Evolutionary conservation across 768 basidiomycete genomes (phyloP).

Genomic region (Hypholoma fasciculare): DNA sequence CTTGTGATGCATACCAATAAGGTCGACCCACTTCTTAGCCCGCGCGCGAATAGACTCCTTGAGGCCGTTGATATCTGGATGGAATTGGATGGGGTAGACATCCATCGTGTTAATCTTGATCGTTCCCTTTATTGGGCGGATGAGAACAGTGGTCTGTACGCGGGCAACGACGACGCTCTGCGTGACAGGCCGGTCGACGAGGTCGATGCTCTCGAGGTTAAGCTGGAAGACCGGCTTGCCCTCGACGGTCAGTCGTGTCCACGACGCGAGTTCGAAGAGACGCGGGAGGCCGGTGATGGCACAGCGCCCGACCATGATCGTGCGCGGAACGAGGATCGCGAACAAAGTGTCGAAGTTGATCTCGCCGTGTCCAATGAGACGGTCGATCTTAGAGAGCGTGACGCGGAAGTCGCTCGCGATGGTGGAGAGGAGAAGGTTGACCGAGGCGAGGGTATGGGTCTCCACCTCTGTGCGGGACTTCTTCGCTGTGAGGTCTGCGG

Average conservation of each 20-base stretch:
- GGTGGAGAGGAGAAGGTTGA: conserved; percentile 50
- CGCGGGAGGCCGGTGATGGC: conserved; percentile 53
- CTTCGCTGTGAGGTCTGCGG: conserved; percentile 35
- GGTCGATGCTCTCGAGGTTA: conserved; percentile 50
- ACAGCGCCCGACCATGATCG: conserved; percentile 51
- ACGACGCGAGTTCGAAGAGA: conserved; percentile 45
- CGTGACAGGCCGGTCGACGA: conserved; percentile 38
- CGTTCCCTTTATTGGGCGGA: conserved; percentile 48
- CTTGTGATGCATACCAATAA: conserved; percentile 58
- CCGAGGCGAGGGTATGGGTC: conserved; percentile 41
- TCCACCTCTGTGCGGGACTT: conserved; percentile 40
- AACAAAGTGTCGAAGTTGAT: conserved; percentile 59
- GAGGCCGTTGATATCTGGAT: conserved; percentile 43
- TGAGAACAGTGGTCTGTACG: conserved; percentile 38
- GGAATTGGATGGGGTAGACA: conserved; percentile 54
- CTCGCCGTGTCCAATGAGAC: conserved; percentile 52
- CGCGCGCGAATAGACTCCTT: conserved; percentile 39
- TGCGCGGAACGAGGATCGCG: conserved; percentile 54
- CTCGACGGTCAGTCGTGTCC: conserved; percentile 33
- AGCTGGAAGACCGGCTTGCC: conserved; percentile 43
- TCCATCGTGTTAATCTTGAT: conserved; percentile 49
- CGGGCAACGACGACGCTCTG: conserved; percentile 39
- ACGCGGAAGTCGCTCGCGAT: conserved; percentile 48
- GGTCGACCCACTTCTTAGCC: conserved; percentile 56
- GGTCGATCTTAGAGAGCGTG: conserved; percentile 45